These are phyloP conservation scores for Cerrena zonata DNA, from an alignment of 1,284 basidiomycete genomes.

Conservation along the genomic window DNA sequence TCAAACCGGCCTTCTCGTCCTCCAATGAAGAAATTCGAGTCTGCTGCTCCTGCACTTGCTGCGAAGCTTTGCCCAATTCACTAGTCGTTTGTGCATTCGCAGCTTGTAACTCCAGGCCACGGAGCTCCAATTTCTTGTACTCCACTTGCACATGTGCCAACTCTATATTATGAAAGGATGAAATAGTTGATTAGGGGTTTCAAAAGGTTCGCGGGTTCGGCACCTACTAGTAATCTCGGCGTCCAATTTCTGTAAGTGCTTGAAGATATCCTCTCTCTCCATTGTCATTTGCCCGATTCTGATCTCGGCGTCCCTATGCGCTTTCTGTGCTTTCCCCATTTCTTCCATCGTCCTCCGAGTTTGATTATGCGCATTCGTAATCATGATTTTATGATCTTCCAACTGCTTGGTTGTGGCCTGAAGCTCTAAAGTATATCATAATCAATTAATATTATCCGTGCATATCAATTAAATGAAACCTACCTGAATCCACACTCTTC, in stretches of 20 bases:
- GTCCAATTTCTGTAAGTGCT: too few species aligned
- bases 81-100: background rate
- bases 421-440: conserved; percentile 14
- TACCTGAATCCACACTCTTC: conserved; percentile 42
- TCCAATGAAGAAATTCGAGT: conserved; percentile 14
- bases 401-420: conserved; percentile 20
- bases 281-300: too few species aligned
- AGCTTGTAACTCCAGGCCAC: background rate
- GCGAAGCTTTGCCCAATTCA: background rate
- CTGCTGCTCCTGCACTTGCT: conserved; percentile 8
- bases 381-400: too few species aligned
- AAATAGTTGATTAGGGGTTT: too few species aligned
- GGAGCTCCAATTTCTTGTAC: background rate
- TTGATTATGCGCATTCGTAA: too few species aligned
- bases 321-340: too few species aligned
- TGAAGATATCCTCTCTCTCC: too few species aligned
- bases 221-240: too few species aligned
- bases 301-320: too few species aligned
- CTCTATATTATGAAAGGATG: too few species aligned
- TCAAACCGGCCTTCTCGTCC: conserved; percentile 14
- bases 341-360: too few species aligned
- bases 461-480: conserved; percentile 12
- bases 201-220: too few species aligned
- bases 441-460: background rate
- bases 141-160: background rate